Conservation (phyloP, 2,329 filamentous ascomycete genomes). For the Fusarium musae region DNA sequence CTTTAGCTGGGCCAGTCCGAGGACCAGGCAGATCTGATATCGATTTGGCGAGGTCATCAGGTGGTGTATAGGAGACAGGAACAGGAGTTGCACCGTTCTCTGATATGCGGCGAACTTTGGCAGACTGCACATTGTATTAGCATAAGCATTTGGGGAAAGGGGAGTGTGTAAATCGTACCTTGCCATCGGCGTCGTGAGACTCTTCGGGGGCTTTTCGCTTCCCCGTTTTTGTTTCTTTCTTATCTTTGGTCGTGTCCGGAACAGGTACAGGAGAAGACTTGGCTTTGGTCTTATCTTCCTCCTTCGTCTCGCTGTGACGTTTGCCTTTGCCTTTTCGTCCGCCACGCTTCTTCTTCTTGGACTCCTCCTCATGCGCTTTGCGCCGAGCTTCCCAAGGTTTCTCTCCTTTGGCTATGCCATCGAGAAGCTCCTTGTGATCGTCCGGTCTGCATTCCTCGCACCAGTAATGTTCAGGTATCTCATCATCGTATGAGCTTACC, state of each 20-base stretch:
- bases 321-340: conserved; percentile 74
- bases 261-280: conserved; percentile 55
- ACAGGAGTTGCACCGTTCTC: conserved; percentile 54
- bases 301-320: conserved; percentile 71
- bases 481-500: conserved; percentile 79
- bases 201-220: conserved; percentile 71
- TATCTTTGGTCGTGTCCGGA: conserved; percentile 57
- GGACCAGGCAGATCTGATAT: conserved; percentile 68
- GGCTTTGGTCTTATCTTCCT: conserved; percentile 65
- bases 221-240: conserved; percentile 59
- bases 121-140: conserved; percentile 48
- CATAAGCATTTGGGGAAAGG: neutral
- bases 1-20: conserved; percentile 76
- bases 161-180: conserved; percentile 53
- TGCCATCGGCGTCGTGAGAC: conserved; percentile 62
- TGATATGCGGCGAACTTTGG: conserved; percentile 64
- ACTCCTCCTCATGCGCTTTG: conserved; percentile 70
- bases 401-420: conserved; percentile 81
- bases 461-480: conserved; percentile 86
- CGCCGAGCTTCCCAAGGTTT: conserved; percentile 84
- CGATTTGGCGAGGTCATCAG: conserved; percentile 61
- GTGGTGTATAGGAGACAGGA: conserved; percentile 58
- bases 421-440: conserved; percentile 83
- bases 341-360: conserved; percentile 66
- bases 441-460: conserved; percentile 91